These are phyloP conservation scores for Nicotiana attenuata DNA, from an alignment of 257 asterid genomes.

Conservation along the genomic window DNA sequence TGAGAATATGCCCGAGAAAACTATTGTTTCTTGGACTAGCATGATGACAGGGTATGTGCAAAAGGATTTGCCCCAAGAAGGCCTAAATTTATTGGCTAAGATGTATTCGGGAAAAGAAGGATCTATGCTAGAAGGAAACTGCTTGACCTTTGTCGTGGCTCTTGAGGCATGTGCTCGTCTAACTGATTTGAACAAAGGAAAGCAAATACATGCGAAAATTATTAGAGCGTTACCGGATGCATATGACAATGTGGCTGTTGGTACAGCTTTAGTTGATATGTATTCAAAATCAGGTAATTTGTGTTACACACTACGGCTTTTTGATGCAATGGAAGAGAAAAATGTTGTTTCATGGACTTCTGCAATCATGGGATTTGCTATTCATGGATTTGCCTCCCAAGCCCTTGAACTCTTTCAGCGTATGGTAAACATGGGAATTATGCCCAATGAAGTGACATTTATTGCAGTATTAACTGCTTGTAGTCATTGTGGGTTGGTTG, in stretches of 20 bases:
- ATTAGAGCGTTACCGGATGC: constrained; percentile 20
- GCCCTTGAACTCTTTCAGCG: constrained; percentile 26
- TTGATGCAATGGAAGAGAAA: constrained; percentile 32
- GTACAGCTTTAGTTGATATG: constrained; percentile 45
- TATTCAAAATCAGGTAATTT: constrained; percentile 35
- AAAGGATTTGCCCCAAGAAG: constrained; percentile 23
- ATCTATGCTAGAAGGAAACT: constrained; percentile 20
- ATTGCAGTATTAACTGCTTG: constrained; percentile 37
- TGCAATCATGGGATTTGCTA: constrained; percentile 29
- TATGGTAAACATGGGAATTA: constrained; percentile 25
- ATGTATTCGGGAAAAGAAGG: constrained; percentile 25
- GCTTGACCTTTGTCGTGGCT: constrained; percentile 36
- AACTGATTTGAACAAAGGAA: constrained; percentile 36
- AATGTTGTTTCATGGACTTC: constrained; percentile 38
- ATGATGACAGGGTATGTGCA: constrained; percentile 37
- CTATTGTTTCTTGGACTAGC: constrained; percentile 40
- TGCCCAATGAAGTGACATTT: constrained; percentile 40
- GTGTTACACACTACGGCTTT: constrained; percentile 22
- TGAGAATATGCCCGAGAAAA: constrained; percentile 30
- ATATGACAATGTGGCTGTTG: constrained; percentile 28
- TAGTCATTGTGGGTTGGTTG: constrained; percentile 33
- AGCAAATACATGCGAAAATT: constrained; percentile 33
- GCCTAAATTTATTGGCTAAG: constrained; percentile 21
- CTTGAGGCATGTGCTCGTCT: constrained; percentile 35
- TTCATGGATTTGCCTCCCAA: constrained; percentile 30